phyloP scores from a whole-genome alignment of 2,329 filamentous ascomycete genomes.

The Lachnellula willkommii region DNA sequence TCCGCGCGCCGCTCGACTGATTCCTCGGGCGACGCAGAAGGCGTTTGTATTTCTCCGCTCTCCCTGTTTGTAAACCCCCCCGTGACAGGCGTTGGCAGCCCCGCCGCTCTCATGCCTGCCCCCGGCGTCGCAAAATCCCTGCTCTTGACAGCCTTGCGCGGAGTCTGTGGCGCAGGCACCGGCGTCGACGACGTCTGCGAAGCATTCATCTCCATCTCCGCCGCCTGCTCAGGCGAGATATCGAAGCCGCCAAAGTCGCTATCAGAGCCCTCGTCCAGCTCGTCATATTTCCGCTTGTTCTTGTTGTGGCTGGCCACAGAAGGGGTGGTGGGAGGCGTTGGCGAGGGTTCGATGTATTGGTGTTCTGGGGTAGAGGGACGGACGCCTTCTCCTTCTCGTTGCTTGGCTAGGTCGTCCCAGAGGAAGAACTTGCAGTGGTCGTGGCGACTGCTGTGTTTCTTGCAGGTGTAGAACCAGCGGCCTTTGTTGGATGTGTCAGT shows the following conservation, averaged over 20 bases:
- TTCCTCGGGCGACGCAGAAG: neutral
- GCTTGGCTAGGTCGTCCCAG: slow-evolving; percentile 49
- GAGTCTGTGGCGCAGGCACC: slow-evolving; percentile 19
- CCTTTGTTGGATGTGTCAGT: slow-evolving; percentile 47
- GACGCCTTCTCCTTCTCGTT: slow-evolving; percentile 34
- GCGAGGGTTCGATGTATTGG: neutral
- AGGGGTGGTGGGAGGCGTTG: neutral
- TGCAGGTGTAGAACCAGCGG: slow-evolving; percentile 50
- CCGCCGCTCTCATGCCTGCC: slow-evolving; percentile 25
- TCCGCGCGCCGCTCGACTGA: neutral
- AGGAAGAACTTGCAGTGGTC: slow-evolving; percentile 52
- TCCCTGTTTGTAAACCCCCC: neutral
- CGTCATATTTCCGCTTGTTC: neutral
- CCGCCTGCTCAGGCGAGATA: neutral
- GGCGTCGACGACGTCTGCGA: neutral
- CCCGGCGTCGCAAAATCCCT: slow-evolving; percentile 21
- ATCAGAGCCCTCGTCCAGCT: neutral
- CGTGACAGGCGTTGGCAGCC: slow-evolving; percentile 26
- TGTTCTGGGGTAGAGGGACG: neutral
- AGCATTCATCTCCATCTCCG: neutral
- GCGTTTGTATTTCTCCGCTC: neutral
- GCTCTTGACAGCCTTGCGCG: slow-evolving; percentile 22
- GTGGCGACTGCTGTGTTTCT: slow-evolving; percentile 34
- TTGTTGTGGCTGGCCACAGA: neutral
- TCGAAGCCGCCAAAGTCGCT: neutral